A percentile compares a stretch with the other conserved stretches of the same genome.
phyloP scores from a whole-genome alignment of 179 eudicot genomes.

The Heliamphora pulchella region DNA sequence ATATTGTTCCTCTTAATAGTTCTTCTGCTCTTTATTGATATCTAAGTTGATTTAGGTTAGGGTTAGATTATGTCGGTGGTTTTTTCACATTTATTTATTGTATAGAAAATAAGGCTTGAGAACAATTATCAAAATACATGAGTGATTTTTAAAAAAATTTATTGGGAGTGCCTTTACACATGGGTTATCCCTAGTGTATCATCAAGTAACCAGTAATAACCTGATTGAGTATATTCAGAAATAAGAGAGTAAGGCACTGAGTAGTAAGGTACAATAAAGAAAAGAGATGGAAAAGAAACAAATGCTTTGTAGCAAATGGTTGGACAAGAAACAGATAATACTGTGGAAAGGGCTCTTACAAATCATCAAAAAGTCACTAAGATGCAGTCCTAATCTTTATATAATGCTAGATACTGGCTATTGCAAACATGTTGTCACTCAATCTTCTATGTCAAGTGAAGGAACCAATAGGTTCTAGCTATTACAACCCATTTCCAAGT shows the following conservation, averaged over 20 bases:
- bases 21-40: no score
- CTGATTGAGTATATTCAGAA: neutral
- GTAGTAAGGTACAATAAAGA: neutral
- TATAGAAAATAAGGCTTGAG: no score
- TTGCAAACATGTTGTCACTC: neutral
- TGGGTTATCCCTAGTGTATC: no score
- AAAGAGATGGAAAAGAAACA: neutral
- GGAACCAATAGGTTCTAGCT: neutral
- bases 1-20: no score
- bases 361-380: constrained; percentile 3
- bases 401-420: neutral
- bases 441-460: neutral
- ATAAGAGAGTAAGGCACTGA: neutral
- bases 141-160: no score
- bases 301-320: neutral
- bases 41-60: no score
- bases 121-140: no score
- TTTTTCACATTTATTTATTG: no score
- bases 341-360: neutral
- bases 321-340: neutral
- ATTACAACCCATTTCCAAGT: neutral
- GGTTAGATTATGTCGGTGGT: no score
- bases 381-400: neutral
- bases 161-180: no score
- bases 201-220: neutral